These are phyloP conservation scores for Fraxinus sp. DNA, from an alignment of 305 asterid species.

Conservation along the genomic window DNA sequence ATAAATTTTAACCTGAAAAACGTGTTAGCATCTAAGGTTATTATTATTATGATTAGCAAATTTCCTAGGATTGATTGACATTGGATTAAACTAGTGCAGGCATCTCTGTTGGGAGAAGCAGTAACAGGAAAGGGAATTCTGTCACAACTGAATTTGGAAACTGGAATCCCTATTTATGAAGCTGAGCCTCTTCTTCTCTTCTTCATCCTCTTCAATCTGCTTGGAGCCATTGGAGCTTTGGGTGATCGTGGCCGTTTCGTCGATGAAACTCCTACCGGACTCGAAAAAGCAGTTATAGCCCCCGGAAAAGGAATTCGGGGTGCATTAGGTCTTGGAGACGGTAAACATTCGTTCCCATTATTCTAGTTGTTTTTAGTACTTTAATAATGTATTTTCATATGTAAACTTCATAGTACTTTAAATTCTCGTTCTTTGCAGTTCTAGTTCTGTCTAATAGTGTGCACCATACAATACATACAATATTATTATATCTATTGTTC, in stretches of 20 bases:
- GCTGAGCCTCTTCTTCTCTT: conserved; percentile 71
- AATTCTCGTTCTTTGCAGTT: neutral
- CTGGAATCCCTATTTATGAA: conserved; percentile 85
- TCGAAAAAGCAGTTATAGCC: conserved; percentile 63
- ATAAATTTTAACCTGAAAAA: neutral
- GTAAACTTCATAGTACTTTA: neutral
- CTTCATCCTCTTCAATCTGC: conserved; percentile 75
- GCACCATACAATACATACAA: neutral
- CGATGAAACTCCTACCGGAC: conserved; percentile 61
- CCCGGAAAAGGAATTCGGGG: conserved; percentile 65
- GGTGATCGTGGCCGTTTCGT: conserved; percentile 85
- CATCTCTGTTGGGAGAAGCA: conserved; percentile 85
- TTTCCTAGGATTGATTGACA: neutral
- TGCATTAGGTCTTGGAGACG: conserved; percentile 65
- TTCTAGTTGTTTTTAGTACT: neutral
- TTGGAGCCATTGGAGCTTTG: conserved; percentile 89
- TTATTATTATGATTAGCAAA: neutral
- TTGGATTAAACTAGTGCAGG: conserved; percentile 40
- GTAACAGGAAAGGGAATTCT: conserved; percentile 82
- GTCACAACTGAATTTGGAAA: conserved; percentile 68
- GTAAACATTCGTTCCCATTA: conserved; percentile 13
- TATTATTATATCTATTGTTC: neutral
- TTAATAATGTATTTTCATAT: neutral
- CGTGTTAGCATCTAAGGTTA: neutral
- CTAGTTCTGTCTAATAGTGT: neutral